Conservation (phyloP, 805 yeast species). For the Metahyphopichia silvanorum region DNA sequence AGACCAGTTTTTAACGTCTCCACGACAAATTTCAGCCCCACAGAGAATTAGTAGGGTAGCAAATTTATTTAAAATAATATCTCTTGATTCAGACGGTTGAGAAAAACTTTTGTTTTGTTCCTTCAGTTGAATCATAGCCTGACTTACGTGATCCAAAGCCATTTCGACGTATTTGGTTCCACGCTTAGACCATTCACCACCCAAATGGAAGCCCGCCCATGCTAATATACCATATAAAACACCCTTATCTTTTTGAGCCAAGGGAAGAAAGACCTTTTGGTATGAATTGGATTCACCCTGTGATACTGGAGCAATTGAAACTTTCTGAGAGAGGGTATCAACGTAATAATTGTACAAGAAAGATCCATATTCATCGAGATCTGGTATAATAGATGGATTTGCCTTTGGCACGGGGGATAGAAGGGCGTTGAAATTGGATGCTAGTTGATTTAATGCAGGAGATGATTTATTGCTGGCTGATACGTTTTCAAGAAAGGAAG, state of each 20-base stretch:
- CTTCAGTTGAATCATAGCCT: conserved; percentile 12
- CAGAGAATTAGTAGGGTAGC: conserved; percentile 67
- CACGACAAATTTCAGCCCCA: conserved; percentile 81
- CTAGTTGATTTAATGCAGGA: conserved; percentile 1
- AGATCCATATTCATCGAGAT: conserved; percentile 30
- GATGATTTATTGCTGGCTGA: background rate
- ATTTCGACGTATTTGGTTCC: conserved; percentile 47
- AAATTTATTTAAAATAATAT: conserved; percentile 41
- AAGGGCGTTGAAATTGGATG: conserved; percentile 15
- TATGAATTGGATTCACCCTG: conserved; percentile 47
- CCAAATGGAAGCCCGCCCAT: conserved; percentile 55
- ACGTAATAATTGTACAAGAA: conserved; percentile 48
- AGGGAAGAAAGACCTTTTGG: conserved; percentile 50
- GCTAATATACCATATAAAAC: conserved; percentile 51
- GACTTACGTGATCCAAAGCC: conserved; percentile 43
- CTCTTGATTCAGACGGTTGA: conserved; percentile 19
- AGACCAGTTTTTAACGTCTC: conserved; percentile 78
- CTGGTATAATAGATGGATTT: conserved; percentile 18
- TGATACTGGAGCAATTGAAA: conserved; percentile 46
- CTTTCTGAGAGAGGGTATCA: conserved; percentile 38
- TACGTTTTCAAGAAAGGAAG: conserved; percentile 2
- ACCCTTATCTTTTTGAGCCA: conserved; percentile 51
- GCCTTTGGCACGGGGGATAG: conserved; percentile 26
- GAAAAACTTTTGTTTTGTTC: conserved; percentile 5
- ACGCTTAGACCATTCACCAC: conserved; percentile 42